These are phyloP conservation scores for Sungouiella blattae DNA, from an alignment of 805 yeast genomes.

Conservation along the genomic window DNA sequence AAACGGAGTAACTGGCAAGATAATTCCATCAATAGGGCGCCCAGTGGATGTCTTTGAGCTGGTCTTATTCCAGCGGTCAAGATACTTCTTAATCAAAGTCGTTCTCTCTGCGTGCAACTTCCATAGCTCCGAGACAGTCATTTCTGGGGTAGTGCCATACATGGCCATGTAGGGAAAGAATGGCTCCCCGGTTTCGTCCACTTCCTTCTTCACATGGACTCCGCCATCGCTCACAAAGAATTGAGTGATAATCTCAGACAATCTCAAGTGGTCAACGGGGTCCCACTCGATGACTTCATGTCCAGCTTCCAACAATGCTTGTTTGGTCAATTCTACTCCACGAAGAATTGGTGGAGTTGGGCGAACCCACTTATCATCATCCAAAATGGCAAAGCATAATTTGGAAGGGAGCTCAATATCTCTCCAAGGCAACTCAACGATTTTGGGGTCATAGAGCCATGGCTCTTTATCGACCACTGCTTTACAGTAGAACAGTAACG, in stretches of 20 bases:
- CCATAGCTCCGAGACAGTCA: constrained; percentile 40
- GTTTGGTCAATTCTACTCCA: constrained; percentile 32
- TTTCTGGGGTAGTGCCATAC: constrained; percentile 32
- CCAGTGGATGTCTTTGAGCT: constrained; percentile 31
- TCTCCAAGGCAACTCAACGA: constrained; percentile 52
- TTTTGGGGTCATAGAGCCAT: constrained; percentile 49
- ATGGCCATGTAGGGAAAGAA: constrained; percentile 39
- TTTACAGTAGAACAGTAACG: constrained; percentile 37
- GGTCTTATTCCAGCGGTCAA: constrained; percentile 32
- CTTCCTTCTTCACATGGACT: constrained; percentile 29
- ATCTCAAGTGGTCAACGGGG: constrained; percentile 35
- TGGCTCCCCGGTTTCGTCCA: constrained; percentile 41
- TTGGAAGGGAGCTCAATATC: constrained; percentile 28
- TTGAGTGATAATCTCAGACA: constrained; percentile 24
- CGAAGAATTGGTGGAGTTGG: constrained; percentile 58
- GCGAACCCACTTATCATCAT: constrained; percentile 41
- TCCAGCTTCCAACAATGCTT: constrained; percentile 39
- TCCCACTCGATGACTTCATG: constrained; percentile 51
- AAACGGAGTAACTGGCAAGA: constrained; percentile 47
- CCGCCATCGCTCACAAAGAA: constrained; percentile 49
- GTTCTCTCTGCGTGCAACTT: constrained; percentile 33
- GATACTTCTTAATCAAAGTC: constrained; percentile 33
- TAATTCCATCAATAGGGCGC: constrained; percentile 44
- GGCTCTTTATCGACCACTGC: constrained; percentile 37
- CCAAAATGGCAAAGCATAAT: constrained; percentile 42